A percentile compares a stretch with the other conserved stretches of the same genome.
These are phyloP conservation scores for Cryphonectria naterciae DNA, from an alignment of 2,329 filamentous ascomycete genomes.

Conservation along the genomic window DNA sequence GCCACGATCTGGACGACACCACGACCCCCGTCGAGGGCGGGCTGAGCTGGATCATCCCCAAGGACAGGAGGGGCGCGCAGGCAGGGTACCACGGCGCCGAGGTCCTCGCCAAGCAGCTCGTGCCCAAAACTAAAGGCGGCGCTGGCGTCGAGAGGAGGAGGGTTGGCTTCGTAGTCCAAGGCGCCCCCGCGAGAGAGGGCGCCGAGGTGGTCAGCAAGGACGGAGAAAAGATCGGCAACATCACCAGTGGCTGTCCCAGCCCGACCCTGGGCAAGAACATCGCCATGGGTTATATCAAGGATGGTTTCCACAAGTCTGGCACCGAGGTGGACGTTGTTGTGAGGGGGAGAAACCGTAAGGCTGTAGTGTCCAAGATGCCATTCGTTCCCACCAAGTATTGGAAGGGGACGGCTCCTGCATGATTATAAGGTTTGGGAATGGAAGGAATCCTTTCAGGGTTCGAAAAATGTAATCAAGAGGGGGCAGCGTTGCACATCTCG, in stretches of 20 bases:
- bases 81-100: conserved; percentile 87
- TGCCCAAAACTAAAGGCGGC: conserved; percentile 72
- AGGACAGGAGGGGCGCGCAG: conserved; percentile 66
- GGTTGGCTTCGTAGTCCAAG: conserved; percentile 80
- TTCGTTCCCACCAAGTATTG: conserved; percentile 83
- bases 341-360: conserved; percentile 75
- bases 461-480: not conserved
- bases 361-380: conserved; percentile 83
- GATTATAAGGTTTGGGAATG: not conserved
- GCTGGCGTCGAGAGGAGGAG: conserved; percentile 71
- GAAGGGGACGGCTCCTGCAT: conserved; percentile 43
- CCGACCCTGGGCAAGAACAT: conserved; percentile 89
- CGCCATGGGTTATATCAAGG: conserved; percentile 90
- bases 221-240: conserved; percentile 70
- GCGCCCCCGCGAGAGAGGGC: conserved; percentile 88
- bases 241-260: conserved; percentile 90
- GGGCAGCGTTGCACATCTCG: conserved; percentile 1
- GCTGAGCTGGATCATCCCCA: conserved; percentile 80
- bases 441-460: not conserved
- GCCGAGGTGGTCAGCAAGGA: conserved; percentile 72
- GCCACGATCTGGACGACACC: conserved; percentile 90
- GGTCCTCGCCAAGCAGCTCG: conserved; percentile 76
- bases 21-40: conserved; percentile 63
- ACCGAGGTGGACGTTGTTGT: conserved; percentile 81
- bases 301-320: conserved; percentile 80